Conservation (phyloP, 805 yeast species). For the Candida parachauliodes region DNA sequence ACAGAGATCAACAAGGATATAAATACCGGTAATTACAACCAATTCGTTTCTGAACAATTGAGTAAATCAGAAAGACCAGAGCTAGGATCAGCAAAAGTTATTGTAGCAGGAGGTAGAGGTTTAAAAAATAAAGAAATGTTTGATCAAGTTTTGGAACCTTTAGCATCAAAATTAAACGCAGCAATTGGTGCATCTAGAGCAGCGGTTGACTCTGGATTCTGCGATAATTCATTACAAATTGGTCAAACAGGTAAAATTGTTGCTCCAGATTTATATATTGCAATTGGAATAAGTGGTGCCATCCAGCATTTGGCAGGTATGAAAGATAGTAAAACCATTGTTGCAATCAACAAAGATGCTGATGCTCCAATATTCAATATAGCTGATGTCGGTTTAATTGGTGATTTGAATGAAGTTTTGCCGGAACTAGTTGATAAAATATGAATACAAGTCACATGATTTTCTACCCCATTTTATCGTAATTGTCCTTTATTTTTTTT, state of each 20-base stretch:
- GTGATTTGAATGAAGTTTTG: slow-evolving; percentile 78
- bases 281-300: slow-evolving; percentile 95
- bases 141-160: slow-evolving; percentile 70
- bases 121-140: slow-evolving; percentile 86
- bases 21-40: slow-evolving; percentile 39
- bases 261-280: slow-evolving; percentile 92
- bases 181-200: slow-evolving; percentile 98
- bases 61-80: slow-evolving; percentile 86
- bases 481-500: neutral
- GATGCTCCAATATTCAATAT: slow-evolving; percentile 92
- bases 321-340: slow-evolving; percentile 93
- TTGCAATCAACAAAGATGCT: slow-evolving; percentile 90
- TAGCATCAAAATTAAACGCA: slow-evolving; percentile 80
- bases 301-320: slow-evolving; percentile 98
- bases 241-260: slow-evolving; percentile 98
- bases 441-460: slow-evolving; percentile 16
- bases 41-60: slow-evolving; percentile 75
- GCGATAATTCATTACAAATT: slow-evolving; percentile 93
- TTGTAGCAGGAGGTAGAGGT: slow-evolving; percentile 94
- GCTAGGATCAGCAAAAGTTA: slow-evolving; percentile 73
- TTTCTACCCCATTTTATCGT: neutral
- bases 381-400: slow-evolving; percentile 87
- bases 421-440: slow-evolving; percentile 88
- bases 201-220: slow-evolving; percentile 93
- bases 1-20: slow-evolving; percentile 44